Base-by-base conservation (phyloP, 2,329 filamentous ascomycete species). In the Epichloe bromicola region DNA sequence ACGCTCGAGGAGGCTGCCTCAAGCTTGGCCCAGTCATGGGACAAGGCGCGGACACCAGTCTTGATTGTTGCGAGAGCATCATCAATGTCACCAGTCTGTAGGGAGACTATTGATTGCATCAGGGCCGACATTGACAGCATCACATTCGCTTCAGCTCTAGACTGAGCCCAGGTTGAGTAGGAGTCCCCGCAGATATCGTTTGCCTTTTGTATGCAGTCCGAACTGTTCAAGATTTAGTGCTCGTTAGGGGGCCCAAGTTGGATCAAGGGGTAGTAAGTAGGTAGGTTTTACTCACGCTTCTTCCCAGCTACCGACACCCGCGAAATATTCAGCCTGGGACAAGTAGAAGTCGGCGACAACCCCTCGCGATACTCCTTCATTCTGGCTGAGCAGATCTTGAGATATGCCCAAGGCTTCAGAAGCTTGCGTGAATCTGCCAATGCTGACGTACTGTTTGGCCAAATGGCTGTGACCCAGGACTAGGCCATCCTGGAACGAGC, bases 261-360 rank as follows among this genome's bases (percentile, higher is more conserved):
- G 30, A 26, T 12, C 11, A 20, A 19, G 44, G 15, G 17, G 30
- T 30, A 30, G 10, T 30, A 30, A 2, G 19, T 19, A 19, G 30
- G 30, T 30, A 30, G 36, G 14, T 26, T 26, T 26, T 38, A 14
- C 66, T 60, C 61, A 72, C 63, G 79, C 84, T 65, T 85, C 81
- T 10, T 82, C 74, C 15, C 78, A 68, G 47, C 82, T 80, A 10
- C 84, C 85, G 12, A 83, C 76, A 1, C 78, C 77, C 17, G 90
- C 70, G 30, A 83, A 73, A 63, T 89, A 88, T 63, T 95, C 87
- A 0, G 86, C 82, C 54, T 83, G 81, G 0, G 82, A 79, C 6
- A 95, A 68, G 56, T 89, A 78, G 63, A 85, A 85, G 15, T 67
- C 66, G 10, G 72, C 72, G 19, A 72, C 56, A 5, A 70, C 64